These are phyloP conservation scores for Lactarius psammicola DNA, from an alignment of 768 basidiomycete genomes.

Conservation along the genomic window DNA sequence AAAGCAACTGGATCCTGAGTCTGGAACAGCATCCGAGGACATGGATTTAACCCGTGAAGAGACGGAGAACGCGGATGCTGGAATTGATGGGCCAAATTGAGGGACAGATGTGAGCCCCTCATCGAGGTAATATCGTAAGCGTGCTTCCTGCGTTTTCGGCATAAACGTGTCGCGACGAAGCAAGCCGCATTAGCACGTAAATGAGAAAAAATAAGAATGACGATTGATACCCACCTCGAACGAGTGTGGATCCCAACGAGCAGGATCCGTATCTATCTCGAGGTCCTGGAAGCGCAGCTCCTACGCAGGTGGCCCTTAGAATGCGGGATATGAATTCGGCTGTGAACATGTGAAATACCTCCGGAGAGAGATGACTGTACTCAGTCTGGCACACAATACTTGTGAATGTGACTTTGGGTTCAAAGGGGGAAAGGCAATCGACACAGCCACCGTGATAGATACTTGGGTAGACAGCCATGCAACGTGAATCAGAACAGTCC, in stretches of 20 bases:
- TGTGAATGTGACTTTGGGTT: neutral
- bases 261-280: neutral
- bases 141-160: neutral
- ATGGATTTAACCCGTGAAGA: too few species aligned
- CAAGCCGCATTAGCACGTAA: neutral
- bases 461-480: too few species aligned
- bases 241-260: neutral
- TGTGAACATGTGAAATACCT: neutral
- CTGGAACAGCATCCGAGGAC: too few species aligned
- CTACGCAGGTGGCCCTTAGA: neutral
- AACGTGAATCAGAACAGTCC: too few species aligned
- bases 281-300: neutral
- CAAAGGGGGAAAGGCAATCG: too few species aligned
- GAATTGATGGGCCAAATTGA: neutral
- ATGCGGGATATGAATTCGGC: neutral
- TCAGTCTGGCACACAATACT: neutral
- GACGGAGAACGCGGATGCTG: neutral
- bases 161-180: neutral
- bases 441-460: neutral
- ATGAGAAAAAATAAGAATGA: neutral
- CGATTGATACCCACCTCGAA: neutral
- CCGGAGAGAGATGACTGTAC: conserved; percentile 1
- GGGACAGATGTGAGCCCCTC: neutral
- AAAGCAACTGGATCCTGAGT: too few species aligned
- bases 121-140: conserved; percentile 13